Percentiles rank a stretch among this genome's conserved stretches.
Evolutionary conservation across 2,329 filamentous ascomycete genomes (phyloP).

Genomic region (Fusarium tricinctum): DNA sequence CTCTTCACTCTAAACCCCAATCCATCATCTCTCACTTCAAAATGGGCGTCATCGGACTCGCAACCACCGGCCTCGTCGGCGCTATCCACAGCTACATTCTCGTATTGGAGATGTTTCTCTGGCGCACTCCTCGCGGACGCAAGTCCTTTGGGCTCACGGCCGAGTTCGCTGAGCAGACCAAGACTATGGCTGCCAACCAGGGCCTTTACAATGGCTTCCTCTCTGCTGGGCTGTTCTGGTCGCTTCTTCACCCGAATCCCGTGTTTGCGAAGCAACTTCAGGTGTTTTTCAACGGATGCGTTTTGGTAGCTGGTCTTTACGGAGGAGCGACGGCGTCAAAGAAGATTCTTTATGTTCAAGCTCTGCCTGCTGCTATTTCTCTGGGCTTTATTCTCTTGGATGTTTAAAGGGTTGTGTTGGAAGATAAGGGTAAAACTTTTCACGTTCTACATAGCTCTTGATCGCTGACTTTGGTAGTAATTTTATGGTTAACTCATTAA

Average conservation of each 20-base stretch:
- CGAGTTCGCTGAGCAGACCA: slow-evolving; percentile 62
- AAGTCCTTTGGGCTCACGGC: slow-evolving; percentile 60
- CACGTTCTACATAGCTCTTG: neutral
- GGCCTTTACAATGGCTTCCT: slow-evolving; percentile 68
- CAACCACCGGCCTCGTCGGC: slow-evolving; percentile 57
- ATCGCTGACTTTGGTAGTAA: slow-evolving; percentile 14
- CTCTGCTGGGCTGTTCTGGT: slow-evolving; percentile 64
- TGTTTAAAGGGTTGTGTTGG: slow-evolving; percentile 4
- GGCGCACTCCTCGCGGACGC: slow-evolving; percentile 61
- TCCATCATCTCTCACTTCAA: neutral
- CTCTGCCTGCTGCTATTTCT: slow-evolving; percentile 50
- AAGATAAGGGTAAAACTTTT: neutral
- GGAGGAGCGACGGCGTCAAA: slow-evolving; percentile 59
- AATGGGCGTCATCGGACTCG: slow-evolving; percentile 55
- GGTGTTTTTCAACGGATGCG: slow-evolving; percentile 63
- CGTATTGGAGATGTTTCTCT: slow-evolving; percentile 65
- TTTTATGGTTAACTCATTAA: neutral
- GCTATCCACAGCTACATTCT: slow-evolving; percentile 64
- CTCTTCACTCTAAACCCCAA: neutral
- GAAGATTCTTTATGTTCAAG: slow-evolving; percentile 62
- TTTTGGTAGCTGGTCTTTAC: slow-evolving; percentile 61
- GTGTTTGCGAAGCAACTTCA: slow-evolving; percentile 60
- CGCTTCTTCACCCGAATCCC: slow-evolving; percentile 60
- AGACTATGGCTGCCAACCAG: slow-evolving; percentile 63
- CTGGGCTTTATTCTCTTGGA: slow-evolving; percentile 50